phyloP scores from a whole-genome alignment of 1,139 yeast genomes.

The Blastobotrys capitulatus region DNA sequence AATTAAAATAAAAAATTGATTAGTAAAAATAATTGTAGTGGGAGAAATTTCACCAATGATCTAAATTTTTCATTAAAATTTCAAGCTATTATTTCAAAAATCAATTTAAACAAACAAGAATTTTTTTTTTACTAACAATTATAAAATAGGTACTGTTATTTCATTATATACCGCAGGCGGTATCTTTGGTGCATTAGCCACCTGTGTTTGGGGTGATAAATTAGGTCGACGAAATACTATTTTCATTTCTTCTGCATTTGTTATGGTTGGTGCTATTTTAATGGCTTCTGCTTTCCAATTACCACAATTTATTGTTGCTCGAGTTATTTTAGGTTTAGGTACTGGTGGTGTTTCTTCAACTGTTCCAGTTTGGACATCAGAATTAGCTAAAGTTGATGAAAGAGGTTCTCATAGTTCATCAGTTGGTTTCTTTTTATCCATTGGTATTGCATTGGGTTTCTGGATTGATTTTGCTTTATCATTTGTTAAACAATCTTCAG shows the following conservation, averaged over 20 bases:
- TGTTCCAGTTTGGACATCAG: conserved; percentile 79
- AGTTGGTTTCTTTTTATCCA: conserved; percentile 66
- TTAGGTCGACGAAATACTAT: conserved; percentile 65
- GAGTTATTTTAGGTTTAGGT: conserved; percentile 71
- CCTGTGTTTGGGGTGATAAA: conserved; percentile 55
- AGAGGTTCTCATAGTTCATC: conserved; percentile 66
- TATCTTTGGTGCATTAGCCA: conserved; percentile 62
- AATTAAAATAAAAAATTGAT: too few species aligned
- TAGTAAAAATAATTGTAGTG: neutral
- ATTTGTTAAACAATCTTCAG: conserved; percentile 34
- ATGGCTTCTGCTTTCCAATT: conserved; percentile 52
- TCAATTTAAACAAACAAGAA: too few species aligned
- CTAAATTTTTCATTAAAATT: too few species aligned
- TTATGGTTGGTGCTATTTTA: conserved; percentile 59
- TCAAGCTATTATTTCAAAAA: too few species aligned
- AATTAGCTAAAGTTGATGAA: conserved; percentile 62
- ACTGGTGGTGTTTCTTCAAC: conserved; percentile 78
- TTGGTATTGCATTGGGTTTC: conserved; percentile 67
- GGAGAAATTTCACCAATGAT: neutral
- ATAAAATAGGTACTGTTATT: conserved; percentile 17
- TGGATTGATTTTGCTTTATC: conserved; percentile 58
- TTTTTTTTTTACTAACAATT: neutral
- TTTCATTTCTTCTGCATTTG: conserved; percentile 50
- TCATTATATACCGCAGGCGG: conserved; percentile 67
- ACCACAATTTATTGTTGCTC: conserved; percentile 65